A percentile compares a stretch with the other conserved stretches of the same genome.
Conservation (phyloP, 129 eudicot species). For the Lactuca sativa region DNA sequence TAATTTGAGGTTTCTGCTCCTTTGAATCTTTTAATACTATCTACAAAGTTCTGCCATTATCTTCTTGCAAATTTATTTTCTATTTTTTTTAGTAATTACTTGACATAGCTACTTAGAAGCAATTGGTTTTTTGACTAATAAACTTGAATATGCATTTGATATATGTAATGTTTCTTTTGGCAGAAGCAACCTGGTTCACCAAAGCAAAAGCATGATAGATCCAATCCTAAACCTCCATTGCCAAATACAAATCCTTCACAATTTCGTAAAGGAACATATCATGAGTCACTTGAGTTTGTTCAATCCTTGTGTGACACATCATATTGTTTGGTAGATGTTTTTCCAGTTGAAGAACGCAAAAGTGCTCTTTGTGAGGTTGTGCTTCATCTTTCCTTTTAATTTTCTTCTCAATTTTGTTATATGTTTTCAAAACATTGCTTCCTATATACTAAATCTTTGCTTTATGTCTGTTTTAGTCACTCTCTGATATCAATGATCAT, state of each 20-base stretch:
- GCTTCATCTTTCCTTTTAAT: background rate
- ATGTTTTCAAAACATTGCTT: background rate
- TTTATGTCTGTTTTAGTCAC: constrained; percentile 69
- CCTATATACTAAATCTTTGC: constrained; percentile 24
- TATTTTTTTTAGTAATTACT: no score
- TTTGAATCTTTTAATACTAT: constrained; percentile 8
- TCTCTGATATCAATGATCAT: constrained; percentile 80
- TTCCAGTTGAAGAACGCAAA: constrained; percentile 97
- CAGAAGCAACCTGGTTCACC: constrained; percentile 82
- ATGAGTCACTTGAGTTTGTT: constrained; percentile 90
- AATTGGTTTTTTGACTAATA: no score
- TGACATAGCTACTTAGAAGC: no score
- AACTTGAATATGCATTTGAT: no score
- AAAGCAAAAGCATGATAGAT: constrained; percentile 57
- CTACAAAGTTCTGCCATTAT: no score
- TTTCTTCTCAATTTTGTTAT: background rate
- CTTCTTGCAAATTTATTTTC: no score
- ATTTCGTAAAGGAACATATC: constrained; percentile 93
- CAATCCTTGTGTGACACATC: constrained; percentile 91
- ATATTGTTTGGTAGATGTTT: constrained; percentile 91
- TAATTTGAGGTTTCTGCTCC: background rate
- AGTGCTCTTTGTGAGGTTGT: constrained; percentile 93
- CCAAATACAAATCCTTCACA: constrained; percentile 67
- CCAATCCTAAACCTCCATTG: constrained; percentile 81
- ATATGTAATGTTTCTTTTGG: constrained; percentile 20